Base-by-base conservation (phyloP, 2,329 filamentous ascomycete genomes). In the Epichloe typhina region DNA sequence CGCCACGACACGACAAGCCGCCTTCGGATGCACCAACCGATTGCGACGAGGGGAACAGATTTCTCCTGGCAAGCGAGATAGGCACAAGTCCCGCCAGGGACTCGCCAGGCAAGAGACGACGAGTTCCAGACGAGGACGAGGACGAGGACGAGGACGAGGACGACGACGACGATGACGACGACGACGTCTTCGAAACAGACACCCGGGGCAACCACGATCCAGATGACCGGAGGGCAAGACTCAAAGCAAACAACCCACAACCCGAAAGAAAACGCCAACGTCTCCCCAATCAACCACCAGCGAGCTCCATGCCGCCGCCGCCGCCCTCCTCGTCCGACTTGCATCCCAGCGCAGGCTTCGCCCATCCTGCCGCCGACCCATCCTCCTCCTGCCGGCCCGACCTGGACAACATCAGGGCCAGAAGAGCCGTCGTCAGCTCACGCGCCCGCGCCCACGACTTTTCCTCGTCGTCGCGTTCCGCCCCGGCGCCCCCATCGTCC, bases 151-250 rank as follows among this genome's bases (percentile, higher is more conserved):
- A 58, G 5, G 58, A 60, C 36, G 11, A 21, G 19, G 17, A 19
- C 3, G 47, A 42, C 41, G 46, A 37, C 26, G 17, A 23, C 21
- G 40, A 53, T 2, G 61, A 64, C 0, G 56, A 57, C 3, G 60
- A 58, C 6, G 58, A 60, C 36, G 11, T 26, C 1, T 67, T 66
- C 50, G 58, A 67, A 47, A 60, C 55, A 4, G 63, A 66, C 37
- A 50, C 45, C 13, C 60, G 65, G 50, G 31, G 55, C 44, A 49
- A 62, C 53, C 52, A 61, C 26, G 17, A 46, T 13, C 31, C 49
- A 56, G 49, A 61, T 55, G 44, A 58, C 51, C 54, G 59, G 46
- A 54, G 57, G 47, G 52, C 55, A 44, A n/a, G 51, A 12, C 39
- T 52, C 31, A 50, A 15, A 46, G 39, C 52, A 33, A 17, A 37